Evolutionary conservation across 352 stramenopile species (phyloP).

Genomic region (Pythium sukuiense): DNA sequence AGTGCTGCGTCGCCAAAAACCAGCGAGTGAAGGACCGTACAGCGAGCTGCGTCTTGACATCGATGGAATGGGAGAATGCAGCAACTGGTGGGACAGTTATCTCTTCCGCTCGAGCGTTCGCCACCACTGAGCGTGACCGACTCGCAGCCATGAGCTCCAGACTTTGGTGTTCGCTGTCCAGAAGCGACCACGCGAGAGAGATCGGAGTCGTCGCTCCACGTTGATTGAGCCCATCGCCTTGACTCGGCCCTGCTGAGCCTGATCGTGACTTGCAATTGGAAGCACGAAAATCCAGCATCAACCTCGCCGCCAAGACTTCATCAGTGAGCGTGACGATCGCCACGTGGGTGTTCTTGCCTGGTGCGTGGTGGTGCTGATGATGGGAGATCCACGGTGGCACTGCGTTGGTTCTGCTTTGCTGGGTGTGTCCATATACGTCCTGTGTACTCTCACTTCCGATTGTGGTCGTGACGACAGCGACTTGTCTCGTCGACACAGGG

Average conservation of each 20-base stretch:
- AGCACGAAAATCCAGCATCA: slow-evolving; percentile 27
- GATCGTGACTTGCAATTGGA: slow-evolving; percentile 1
- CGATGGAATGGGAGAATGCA: slow-evolving; percentile 43
- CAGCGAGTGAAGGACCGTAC: slow-evolving; percentile 58
- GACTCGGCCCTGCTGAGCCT: not conserved
- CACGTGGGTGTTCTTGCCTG: not conserved
- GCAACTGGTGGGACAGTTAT: slow-evolving; percentile 38
- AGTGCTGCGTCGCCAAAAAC: slow-evolving; percentile 45
- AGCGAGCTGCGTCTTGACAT: slow-evolving; percentile 45
- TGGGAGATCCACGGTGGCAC: not conserved
- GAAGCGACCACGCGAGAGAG: slow-evolving; percentile 37
- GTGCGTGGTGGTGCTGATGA: slow-evolving; percentile 2
- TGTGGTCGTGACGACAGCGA: slow-evolving; percentile 36
- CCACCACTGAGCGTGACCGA: slow-evolving; percentile 47
- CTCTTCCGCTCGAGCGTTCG: slow-evolving; percentile 38
- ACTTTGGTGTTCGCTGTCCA: slow-evolving; percentile 41
- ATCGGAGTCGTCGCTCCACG: slow-evolving; percentile 20
- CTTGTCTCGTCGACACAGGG: not conserved
- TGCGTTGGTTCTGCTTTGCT: not conserved
- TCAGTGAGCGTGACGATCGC: slow-evolving; percentile 16
- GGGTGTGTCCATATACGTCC: not conserved
- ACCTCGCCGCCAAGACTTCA: not conserved
- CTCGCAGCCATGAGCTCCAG: slow-evolving; percentile 58
- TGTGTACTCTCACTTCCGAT: not conserved
- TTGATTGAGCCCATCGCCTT: not conserved